Evolutionary conservation across 495 filamentous ascomycete genomes (phyloP).

Genomic region (Neurospora tetrasperma): DNA sequence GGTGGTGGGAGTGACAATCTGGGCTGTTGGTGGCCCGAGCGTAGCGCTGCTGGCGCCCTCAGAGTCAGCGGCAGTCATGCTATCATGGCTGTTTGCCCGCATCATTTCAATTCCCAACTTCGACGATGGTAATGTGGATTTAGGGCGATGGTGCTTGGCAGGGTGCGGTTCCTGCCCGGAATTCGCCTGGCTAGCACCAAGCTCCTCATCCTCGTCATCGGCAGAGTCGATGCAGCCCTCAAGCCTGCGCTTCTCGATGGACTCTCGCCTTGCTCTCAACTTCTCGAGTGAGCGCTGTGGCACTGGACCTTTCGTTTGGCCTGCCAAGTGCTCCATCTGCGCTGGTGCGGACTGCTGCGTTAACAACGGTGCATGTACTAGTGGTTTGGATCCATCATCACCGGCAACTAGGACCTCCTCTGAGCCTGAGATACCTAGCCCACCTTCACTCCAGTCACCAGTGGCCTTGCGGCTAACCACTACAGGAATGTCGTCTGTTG

Average conservation of each 20-base stretch:
- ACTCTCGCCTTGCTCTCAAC: conserved; percentile 64
- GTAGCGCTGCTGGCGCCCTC: conserved; percentile 23
- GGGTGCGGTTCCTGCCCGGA: conserved; percentile 29
- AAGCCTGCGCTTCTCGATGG: conserved; percentile 60
- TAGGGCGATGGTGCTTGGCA: conserved; percentile 25
- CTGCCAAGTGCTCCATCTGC: conserved; percentile 44
- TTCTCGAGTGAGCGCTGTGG: conserved; percentile 69
- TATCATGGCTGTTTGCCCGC: conserved; percentile 85
- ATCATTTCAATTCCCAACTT: conserved; percentile 93
- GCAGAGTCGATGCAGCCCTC: conserved; percentile 73
- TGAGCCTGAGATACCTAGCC: conserved; percentile 56
- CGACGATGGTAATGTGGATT: conserved; percentile 44
- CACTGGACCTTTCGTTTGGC: conserved; percentile 25
- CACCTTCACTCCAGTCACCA: conserved; percentile 62
- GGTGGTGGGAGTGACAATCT: conserved; percentile 30
- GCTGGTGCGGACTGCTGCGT: conserved; percentile 60
- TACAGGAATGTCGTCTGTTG: conserved; percentile 68
- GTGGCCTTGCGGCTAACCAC: conserved; percentile 58
- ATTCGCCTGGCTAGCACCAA: conserved; percentile 49
- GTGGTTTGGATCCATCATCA: conserved; percentile 23
- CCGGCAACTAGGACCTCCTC: conserved; percentile 30
- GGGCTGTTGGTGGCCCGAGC: conserved; percentile 25
- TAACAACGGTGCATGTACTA: conserved; percentile 40
- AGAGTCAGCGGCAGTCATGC: conserved; percentile 45
- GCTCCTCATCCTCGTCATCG: conserved; percentile 87